Evolutionary conservation across 805 yeast genomes (phyloP).

Genomic region (Candida sonorensis): DNA sequence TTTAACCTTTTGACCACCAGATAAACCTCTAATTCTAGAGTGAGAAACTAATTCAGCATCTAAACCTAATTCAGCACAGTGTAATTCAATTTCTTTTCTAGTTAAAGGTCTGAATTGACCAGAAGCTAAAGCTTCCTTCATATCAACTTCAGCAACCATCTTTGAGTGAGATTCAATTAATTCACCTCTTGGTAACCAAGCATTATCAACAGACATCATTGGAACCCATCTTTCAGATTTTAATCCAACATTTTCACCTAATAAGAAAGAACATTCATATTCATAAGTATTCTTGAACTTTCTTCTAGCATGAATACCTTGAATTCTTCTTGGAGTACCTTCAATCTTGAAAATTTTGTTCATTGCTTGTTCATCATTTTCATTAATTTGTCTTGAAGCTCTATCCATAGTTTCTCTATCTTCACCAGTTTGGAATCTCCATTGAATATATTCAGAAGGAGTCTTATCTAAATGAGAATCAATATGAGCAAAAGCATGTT

Average conservation of each 20-base stretch:
- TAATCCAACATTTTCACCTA: conserved; percentile 99
- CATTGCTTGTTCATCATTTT: conserved; percentile 96
- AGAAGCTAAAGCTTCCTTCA: conserved; percentile 99
- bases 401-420: conserved; percentile 99
- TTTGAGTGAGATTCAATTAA: conserved; percentile 94
- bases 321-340: conserved; percentile 97
- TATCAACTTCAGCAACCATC: conserved; percentile 99
- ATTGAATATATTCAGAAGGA: conserved; percentile 99
- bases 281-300: conserved; percentile 99
- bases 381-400: conserved; percentile 98
- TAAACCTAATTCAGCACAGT: conserved; percentile 97
- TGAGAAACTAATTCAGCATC: conserved; percentile 99
- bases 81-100: conserved; percentile 99
- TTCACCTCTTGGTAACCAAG: conserved; percentile 99
- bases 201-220: conserved; percentile 99
- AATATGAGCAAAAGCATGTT: conserved; percentile 99
- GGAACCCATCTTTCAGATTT: conserved; percentile 99
- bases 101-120: conserved; percentile 99
- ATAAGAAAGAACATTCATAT: conserved; percentile 95
- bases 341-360: conserved; percentile 99
- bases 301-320: conserved; percentile 92
- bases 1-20: conserved; percentile 99
- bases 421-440: conserved; percentile 99
- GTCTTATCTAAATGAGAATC: conserved; percentile 98
- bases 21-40: conserved; percentile 99